phyloP scores from a whole-genome alignment of 148 eudicot genomes.

The Chenopodium formosanum region DNA sequence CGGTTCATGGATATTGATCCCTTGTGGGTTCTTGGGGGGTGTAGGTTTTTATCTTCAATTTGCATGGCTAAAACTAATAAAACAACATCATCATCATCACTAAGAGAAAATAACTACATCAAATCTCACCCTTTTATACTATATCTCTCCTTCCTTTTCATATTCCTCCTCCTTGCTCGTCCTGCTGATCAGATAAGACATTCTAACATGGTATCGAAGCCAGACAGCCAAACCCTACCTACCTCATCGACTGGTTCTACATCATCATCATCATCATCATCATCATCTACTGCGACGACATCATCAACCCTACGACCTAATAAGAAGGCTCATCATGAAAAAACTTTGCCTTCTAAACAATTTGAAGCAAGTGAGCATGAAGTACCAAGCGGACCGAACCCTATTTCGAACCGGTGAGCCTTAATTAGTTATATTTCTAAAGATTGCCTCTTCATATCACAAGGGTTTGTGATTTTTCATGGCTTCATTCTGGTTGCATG shows the following conservation, averaged over 20 bases:
- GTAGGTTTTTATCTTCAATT: constrained; percentile 38
- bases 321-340: constrained; percentile 19
- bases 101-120: constrained; percentile 25
- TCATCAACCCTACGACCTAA: constrained; percentile 24
- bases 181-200: constrained; percentile 28
- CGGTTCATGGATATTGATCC: constrained; percentile 81
- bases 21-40: constrained; percentile 74
- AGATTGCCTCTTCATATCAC: not conserved
- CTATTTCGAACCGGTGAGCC: constrained; percentile 67
- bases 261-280: constrained; percentile 23
- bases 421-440: not conserved
- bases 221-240: constrained; percentile 26
- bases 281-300: not conserved
- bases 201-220: constrained; percentile 30
- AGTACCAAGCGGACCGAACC: constrained; percentile 94
- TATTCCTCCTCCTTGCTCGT: constrained; percentile 40
- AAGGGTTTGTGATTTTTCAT: constrained; percentile 17
- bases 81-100: constrained; percentile 15
- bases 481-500: constrained; percentile 1
- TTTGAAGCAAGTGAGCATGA: constrained; percentile 63
- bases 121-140: constrained; percentile 38
- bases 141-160: constrained; percentile 33
- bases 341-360: constrained; percentile 32
- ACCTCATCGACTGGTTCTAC: constrained; percentile 11
- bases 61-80: constrained; percentile 60